A percentile compares a stretch with the other conserved stretches of the same genome.
phyloP scores from a whole-genome alignment of 225 moss, liverwort and hornwort species.

The Anthoceros angustus region DNA sequence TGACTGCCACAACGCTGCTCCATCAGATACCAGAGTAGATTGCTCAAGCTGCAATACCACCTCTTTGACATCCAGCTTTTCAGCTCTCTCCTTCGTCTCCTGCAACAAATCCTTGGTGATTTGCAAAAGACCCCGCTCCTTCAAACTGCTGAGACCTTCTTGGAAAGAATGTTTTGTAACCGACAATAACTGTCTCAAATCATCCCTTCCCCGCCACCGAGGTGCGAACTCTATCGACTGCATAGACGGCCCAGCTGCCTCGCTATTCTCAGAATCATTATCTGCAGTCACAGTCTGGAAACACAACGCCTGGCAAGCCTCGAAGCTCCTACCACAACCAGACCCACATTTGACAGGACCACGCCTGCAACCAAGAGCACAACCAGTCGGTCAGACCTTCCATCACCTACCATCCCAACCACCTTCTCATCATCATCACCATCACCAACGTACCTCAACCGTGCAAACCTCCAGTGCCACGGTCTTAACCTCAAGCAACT shows the following conservation, averaged over 20 bases:
- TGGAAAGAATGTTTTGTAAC: conserved; percentile 47
- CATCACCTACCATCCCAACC: no score
- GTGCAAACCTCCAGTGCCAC: no score
- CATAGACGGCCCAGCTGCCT: conserved; percentile 36
- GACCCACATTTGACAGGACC: background rate
- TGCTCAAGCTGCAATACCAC: conserved; percentile 29
- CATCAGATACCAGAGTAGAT: conserved; percentile 29
- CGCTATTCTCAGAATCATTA: conserved; percentile 49
- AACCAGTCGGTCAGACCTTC: no score
- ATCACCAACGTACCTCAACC: no score
- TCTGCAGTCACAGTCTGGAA: conserved; percentile 60
- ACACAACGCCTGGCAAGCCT: conserved; percentile 31
- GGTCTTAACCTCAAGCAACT: no score
- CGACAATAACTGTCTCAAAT: conserved; percentile 41
- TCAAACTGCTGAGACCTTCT: conserved; percentile 50
- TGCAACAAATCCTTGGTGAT: conserved; percentile 48
- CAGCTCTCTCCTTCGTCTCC: conserved; percentile 51
- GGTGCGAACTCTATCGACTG: conserved; percentile 34
- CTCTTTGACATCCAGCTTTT: conserved; percentile 43
- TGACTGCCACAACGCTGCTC: conserved; percentile 45
- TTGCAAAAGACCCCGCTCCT: conserved; percentile 58
- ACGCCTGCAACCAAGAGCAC: background rate
- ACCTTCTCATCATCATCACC: no score
- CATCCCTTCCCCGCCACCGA: conserved; percentile 38
- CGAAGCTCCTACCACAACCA: background rate